phyloP scores from a whole-genome alignment of 495 filamentous ascomycete species.

The Penicillium atrosanguineum region DNA sequence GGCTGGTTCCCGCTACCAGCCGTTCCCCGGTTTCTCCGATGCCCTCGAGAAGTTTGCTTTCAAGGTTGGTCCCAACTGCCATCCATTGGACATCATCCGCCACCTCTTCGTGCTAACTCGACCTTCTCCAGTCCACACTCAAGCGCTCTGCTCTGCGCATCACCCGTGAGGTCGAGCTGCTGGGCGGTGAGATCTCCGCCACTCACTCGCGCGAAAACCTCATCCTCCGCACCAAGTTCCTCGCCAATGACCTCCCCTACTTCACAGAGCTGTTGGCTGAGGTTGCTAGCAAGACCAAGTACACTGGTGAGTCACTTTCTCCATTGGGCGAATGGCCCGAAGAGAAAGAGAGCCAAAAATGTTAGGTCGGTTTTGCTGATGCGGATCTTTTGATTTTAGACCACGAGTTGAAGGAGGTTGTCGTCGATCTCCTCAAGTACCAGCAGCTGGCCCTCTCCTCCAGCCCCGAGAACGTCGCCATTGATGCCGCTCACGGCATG shows the following conservation, averaged over 20 bases:
- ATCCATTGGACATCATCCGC: slow-evolving; percentile 23
- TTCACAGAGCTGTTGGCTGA: slow-evolving; percentile 94
- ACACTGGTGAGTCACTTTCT: slow-evolving; percentile 58
- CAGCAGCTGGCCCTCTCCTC: slow-evolving; percentile 66
- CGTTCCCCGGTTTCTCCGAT: slow-evolving; percentile 81
- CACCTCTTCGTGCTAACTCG: neutral
- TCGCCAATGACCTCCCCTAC: slow-evolving; percentile 93
- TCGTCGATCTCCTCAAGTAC: slow-evolving; percentile 66
- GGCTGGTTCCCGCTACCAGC: slow-evolving; percentile 89
- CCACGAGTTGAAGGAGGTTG: slow-evolving; percentile 84
- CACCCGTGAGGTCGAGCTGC: slow-evolving; percentile 87
- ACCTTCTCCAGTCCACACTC: slow-evolving; percentile 66
- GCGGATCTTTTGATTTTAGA: slow-evolving; percentile 47
- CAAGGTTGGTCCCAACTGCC: slow-evolving; percentile 64
- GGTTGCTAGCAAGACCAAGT: slow-evolving; percentile 83
- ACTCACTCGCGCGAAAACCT: slow-evolving; percentile 91
- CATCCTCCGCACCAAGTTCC: slow-evolving; percentile 87
- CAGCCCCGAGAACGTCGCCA: slow-evolving; percentile 67
- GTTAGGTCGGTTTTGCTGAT: slow-evolving; percentile 12
- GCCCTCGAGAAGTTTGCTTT: slow-evolving; percentile 92
- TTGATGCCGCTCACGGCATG: slow-evolving; percentile 80
- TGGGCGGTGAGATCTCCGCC: slow-evolving; percentile 80
- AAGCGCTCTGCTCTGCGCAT: slow-evolving; percentile 88
- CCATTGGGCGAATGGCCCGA: neutral
- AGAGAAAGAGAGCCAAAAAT: neutral